These are phyloP conservation scores for Lactarius sp. DNA, from an alignment of 768 basidiomycete genomes.

Conservation along the genomic window DNA sequence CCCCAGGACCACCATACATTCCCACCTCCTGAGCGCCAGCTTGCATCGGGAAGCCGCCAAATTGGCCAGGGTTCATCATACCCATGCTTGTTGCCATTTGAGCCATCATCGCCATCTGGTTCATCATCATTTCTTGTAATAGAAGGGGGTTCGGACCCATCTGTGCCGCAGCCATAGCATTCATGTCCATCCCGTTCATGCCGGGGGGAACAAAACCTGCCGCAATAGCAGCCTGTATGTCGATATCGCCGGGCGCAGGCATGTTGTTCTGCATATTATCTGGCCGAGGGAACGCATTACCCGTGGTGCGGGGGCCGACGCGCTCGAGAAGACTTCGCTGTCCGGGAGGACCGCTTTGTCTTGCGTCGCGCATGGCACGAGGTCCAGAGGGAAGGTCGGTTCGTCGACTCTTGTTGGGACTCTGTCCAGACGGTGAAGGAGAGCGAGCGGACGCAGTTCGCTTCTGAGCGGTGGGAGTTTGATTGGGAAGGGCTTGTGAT, in stretches of 20 bases:
- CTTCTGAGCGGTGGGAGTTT: constrained; percentile 27
- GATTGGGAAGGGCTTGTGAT: constrained; percentile 22
- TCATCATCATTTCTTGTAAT: constrained; percentile 89
- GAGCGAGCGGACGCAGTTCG: constrained; percentile 29
- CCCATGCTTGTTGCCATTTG: constrained; percentile 86
- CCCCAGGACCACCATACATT: constrained; percentile 37
- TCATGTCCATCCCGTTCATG: constrained; percentile 58
- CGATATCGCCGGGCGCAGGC: constrained; percentile 43
- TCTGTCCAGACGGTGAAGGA: constrained; percentile 27
- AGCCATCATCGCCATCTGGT: constrained; percentile 89
- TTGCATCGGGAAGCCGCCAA: constrained; percentile 59
- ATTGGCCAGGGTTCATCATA: constrained; percentile 64
- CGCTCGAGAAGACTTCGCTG: constrained; percentile 75
- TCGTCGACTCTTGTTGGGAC: constrained; percentile 61
- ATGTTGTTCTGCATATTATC: constrained; percentile 81
- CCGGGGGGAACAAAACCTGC: constrained; percentile 30
- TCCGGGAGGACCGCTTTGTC: constrained; percentile 30
- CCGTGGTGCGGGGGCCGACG: constrained; percentile 42
- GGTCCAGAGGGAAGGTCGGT: constrained; percentile 81
- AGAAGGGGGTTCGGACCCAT: constrained; percentile 53
- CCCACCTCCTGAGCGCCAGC: constrained; percentile 44
- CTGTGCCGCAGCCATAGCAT: constrained; percentile 47
- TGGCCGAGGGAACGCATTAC: constrained; percentile 11
- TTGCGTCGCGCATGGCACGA: constrained; percentile 62
- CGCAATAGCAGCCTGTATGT: constrained; percentile 48